Evolutionary conservation across 129 eudicot species (phyloP).

Genomic region (Ambrosia trifida): DNA sequence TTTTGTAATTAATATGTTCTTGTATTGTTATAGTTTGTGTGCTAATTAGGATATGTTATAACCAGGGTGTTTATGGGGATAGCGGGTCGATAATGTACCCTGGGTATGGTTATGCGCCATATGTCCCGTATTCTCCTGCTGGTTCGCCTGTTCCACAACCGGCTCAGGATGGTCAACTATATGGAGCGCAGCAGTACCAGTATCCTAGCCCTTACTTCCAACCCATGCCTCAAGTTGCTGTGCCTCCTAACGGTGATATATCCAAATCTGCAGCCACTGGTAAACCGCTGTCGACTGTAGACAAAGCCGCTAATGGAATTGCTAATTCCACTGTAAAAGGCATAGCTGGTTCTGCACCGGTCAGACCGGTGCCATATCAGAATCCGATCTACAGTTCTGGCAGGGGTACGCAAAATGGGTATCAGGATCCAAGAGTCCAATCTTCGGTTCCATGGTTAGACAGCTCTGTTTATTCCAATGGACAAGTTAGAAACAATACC

Average conservation of each 20-base stretch:
- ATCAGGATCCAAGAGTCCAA: conserved; percentile 47
- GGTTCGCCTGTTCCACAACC: conserved; percentile 61
- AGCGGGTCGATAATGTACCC: conserved; percentile 64
- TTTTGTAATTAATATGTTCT: neutral
- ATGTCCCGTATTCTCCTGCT: conserved; percentile 71
- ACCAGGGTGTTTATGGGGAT: conserved; percentile 77
- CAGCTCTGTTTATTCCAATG: conserved; percentile 41
- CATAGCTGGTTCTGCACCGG: conserved; percentile 28
- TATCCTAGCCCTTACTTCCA: conserved; percentile 62
- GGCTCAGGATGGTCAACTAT: conserved; percentile 67
- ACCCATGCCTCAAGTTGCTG: conserved; percentile 43
- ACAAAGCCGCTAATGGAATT: conserved; percentile 34
- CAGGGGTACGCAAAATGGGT: conserved; percentile 33
- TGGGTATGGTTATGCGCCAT: conserved; percentile 70
- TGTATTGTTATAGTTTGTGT: too few relatives aligned
- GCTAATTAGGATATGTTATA: too few relatives aligned
- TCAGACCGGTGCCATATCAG: conserved; percentile 45
- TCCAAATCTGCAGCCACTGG: conserved; percentile 35
- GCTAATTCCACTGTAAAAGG: conserved; percentile 46
- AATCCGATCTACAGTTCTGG: conserved; percentile 38
- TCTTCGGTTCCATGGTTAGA: conserved; percentile 64
- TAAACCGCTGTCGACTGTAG: conserved; percentile 44
- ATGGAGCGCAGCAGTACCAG: conserved; percentile 73
- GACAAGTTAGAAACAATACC: conserved; percentile 36
- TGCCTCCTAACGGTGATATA: conserved; percentile 48